phyloP scores from a whole-genome alignment of 305 asterid genomes.

The Solanum hybrid region DNA sequence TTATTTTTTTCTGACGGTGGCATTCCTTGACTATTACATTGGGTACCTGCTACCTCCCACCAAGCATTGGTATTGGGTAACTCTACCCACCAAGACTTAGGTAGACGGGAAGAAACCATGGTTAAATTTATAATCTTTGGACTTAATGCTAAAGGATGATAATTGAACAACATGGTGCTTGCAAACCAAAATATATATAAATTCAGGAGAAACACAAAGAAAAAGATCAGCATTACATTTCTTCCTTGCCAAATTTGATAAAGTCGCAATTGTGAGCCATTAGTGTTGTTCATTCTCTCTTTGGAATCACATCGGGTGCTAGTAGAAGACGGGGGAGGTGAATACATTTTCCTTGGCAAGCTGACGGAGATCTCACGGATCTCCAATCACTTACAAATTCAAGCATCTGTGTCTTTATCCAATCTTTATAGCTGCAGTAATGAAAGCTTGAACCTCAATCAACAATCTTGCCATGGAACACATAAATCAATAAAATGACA shows the following conservation, averaged over 20 bases:
- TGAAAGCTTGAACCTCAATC: not conserved
- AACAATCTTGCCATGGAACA: not conserved
- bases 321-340: conserved; percentile 16
- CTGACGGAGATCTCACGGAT: conserved; percentile 2
- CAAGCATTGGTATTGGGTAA: not conserved
- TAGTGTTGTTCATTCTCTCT: conserved; percentile 6
- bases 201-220: not conserved
- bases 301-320: conserved; percentile 5
- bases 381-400: not conserved
- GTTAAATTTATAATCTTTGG: not conserved
- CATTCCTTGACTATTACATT: not conserved
- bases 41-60: not conserved
- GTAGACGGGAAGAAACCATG: not conserved
- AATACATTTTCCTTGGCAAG: conserved; percentile 21
- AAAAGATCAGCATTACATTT: conserved; percentile 24
- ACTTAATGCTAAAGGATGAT: not conserved
- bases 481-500: not conserved
- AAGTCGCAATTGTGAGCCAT: conserved; percentile 24
- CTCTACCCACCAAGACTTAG: not conserved
- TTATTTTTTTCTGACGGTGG: not conserved
- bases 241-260: conserved; percentile 49
- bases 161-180: not conserved
- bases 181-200: not conserved
- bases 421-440: not conserved
- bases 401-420: conserved; percentile 8